Conservation (phyloP, 2,329 filamentous ascomycete genomes). For the Botrytis porri region DNA sequence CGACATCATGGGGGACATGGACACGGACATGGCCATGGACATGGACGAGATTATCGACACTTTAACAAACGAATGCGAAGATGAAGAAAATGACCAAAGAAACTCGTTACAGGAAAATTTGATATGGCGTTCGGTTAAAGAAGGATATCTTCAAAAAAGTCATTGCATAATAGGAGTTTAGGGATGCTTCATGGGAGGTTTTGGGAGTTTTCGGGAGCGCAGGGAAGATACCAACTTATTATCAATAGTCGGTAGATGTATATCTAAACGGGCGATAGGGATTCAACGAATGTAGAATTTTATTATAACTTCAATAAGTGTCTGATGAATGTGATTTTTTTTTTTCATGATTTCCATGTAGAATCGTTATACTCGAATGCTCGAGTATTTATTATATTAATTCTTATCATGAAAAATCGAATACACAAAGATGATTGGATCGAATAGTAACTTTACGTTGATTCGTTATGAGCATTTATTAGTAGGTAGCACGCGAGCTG, state of each 20-base stretch:
- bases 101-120: not conserved
- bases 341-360: no score
- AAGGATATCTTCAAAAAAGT: not conserved
- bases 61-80: constrained; percentile 25
- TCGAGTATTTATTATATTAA: no score
- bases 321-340: not conserved
- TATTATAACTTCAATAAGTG: not conserved
- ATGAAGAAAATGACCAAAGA: not conserved
- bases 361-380: no score
- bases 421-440: not conserved
- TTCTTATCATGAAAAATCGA: not conserved
- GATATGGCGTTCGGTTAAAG: constrained; percentile 1
- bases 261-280: not conserved
- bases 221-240: constrained; percentile 9
- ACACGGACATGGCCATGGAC: constrained; percentile 13
- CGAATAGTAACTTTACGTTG: not conserved
- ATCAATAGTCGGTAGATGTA: not conserved
- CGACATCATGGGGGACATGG: constrained; percentile 21
- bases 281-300: not conserved
- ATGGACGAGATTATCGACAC: constrained; percentile 23
- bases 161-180: constrained; percentile 8
- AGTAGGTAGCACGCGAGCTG: not conserved
- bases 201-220: constrained; percentile 7
- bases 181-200: not conserved
- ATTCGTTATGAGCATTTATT: not conserved